A percentile compares a stretch with the other conserved stretches of the same genome.
Evolutionary conservation across 2,329 filamentous ascomycete genomes (phyloP).

Genomic region (Biscogniauxia sp.): DNA sequence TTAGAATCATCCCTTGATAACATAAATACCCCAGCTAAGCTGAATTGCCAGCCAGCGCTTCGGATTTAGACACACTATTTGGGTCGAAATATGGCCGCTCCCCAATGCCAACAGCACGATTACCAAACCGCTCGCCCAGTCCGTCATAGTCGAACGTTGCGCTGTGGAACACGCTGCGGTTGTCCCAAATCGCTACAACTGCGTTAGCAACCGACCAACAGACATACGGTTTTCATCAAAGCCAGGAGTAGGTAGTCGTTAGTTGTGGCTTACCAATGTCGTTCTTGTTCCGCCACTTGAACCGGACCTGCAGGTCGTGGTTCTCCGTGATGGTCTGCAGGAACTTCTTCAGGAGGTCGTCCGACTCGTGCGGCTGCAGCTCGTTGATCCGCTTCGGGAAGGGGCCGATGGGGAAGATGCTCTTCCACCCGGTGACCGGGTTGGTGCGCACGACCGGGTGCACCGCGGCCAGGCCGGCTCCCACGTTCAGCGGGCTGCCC

Average conservation of each 20-base stretch:
- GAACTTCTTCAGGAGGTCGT: conserved; percentile 41
- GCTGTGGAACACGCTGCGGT: conserved; percentile 51
- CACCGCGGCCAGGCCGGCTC: conserved; percentile 42
- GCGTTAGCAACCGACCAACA: too few species aligned
- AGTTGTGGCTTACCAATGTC: conserved; percentile 42
- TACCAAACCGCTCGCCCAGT: conserved; percentile 44
- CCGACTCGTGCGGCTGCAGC: conserved; percentile 41
- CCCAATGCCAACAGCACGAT: conserved; percentile 48
- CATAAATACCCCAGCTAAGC: neutral
- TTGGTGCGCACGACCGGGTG: conserved; percentile 61
- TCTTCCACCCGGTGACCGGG: conserved; percentile 61
- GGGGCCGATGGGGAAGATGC: conserved; percentile 41
- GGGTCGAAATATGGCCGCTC: conserved; percentile 51
- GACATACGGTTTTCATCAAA: too few species aligned
- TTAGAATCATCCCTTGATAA: neutral
- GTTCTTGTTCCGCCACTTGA: conserved; percentile 44
- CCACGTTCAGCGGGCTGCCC: conserved; percentile 45
- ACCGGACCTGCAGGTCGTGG: conserved; percentile 48
- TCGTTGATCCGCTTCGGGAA: conserved; percentile 44
- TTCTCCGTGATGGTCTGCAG: conserved; percentile 42
- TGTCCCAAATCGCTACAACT: conserved; percentile 53
- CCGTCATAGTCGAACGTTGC: conserved; percentile 53
- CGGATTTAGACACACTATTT: conserved; percentile 41
- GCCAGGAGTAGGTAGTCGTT: neutral
- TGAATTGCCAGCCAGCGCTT: conserved; percentile 32